phyloP scores from a whole-genome alignment of 1,284 basidiomycete species.

The Ceratobasidium sp. region DNA sequence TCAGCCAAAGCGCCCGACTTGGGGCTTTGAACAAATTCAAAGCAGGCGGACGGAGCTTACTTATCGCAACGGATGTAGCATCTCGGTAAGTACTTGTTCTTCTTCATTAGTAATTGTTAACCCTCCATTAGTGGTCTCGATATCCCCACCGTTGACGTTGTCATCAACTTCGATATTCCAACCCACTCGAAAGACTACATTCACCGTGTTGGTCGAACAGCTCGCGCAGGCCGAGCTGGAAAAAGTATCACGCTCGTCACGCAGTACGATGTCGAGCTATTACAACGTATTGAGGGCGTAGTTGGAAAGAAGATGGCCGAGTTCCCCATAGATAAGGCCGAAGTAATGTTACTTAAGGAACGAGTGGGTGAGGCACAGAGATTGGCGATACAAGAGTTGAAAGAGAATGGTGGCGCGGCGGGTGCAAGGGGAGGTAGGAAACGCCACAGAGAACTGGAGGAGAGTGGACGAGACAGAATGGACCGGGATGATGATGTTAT shows the following conservation, averaged over 20 bases:
- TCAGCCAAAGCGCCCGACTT: slow-evolving; percentile 91
- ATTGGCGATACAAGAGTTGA: slow-evolving; percentile 80
- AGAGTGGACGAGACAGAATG: slow-evolving; percentile 64
- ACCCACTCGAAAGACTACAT: slow-evolving; percentile 99
- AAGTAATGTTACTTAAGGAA: slow-evolving; percentile 86
- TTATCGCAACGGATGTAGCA: slow-evolving; percentile 98
- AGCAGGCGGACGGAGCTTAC: slow-evolving; percentile 86
- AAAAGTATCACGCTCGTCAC: slow-evolving; percentile 97
- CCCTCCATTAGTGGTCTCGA: slow-evolving; percentile 77
- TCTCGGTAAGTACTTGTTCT: slow-evolving; percentile 31
- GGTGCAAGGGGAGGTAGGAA: slow-evolving; percentile 57
- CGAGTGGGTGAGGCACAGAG: slow-evolving; percentile 89
- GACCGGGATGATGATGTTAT: slow-evolving; percentile 87
- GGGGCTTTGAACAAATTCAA: slow-evolving; percentile 98
- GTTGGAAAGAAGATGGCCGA: slow-evolving; percentile 92
- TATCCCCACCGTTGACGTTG: slow-evolving; percentile 94
- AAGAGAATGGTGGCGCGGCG: slow-evolving; percentile 61
- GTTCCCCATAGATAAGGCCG: slow-evolving; percentile 91
- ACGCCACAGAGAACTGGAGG: slow-evolving; percentile 63
- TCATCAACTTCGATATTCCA: slow-evolving; percentile 98
- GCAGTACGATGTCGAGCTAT: slow-evolving; percentile 97
- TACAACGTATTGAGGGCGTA: slow-evolving; percentile 93
- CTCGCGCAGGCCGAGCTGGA: slow-evolving; percentile 93
- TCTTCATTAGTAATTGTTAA: slow-evolving; percentile 33
- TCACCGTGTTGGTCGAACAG: slow-evolving; percentile 96